Evolutionary conservation across 257 asterid genomes (phyloP), one percentile per base, ranked within the genome.

Genomic region (Solanum chmielewskii): DNA sequence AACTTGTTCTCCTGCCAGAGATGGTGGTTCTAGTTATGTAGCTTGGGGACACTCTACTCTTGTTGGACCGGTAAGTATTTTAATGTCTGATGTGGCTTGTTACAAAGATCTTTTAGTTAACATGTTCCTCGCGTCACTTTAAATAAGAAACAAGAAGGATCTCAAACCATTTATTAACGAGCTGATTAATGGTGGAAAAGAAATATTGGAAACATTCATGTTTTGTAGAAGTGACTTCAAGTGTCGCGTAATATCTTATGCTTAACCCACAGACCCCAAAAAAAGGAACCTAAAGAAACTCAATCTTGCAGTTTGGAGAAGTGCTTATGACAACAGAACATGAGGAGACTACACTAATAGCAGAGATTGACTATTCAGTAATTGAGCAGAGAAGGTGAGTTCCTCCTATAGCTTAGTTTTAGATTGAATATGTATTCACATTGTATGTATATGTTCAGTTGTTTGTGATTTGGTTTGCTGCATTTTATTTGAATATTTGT

Each of bases 1-100:
- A 85, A 93, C 99, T 33, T 96, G 99, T 91, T 94, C 98, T 81
- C 99, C 98, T 42, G 97, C 99, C 47, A 91, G 98, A 92, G 99
- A 94, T 88, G 13, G 83, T 89, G 88, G 89, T 80, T 91, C 98
- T 35, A 91, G 92, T 88, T 95, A 96, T 91, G 97, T 96, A 84
- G 98, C 98, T 78, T 95, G 97, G 98, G 98, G 98, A 47, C 99
- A 96, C 90, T 96, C 98, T 73, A 95, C 99, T 85, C 98, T 95
- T 73, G 98, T 96, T 87, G 98, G 98, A 66, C 98, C 98, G 77
- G 98, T 95, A 87, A 93, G 98, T 92, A 31, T 70, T 70, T 41
- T 66, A 16, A 20, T 7, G 21, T 84, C 87, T 80, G 42, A 16
- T 1, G 0, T 47, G 42, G 29, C 68, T 47, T 45, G 44, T 82